Base-by-base conservation (phyloP, 202 grass and related monocot genomes). In the Schoenoplectus tabernaemontani region DNA sequence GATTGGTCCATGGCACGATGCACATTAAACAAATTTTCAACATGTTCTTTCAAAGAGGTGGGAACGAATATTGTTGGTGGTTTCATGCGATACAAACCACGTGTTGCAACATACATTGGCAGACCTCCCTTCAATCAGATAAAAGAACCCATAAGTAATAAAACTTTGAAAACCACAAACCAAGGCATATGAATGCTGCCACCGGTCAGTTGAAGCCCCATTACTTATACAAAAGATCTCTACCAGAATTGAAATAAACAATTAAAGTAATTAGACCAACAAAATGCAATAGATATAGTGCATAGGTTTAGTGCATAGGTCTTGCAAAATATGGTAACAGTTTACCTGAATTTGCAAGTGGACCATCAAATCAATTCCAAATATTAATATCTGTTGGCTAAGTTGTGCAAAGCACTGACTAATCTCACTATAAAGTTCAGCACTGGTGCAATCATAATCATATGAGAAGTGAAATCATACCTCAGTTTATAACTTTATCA, bases 91-190 rank as follows among this genome's bases (percentile, higher is more conserved):
- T 92, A 98, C 24, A 98, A 81, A 7, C 89, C 95, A n/a, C 95
- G 87, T 67, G 95, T 98, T 73, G 95, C 95, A 43, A 98, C 95
- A 84, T 98, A 98, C 91, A 98, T 94, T 68, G 95, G 91, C 2
- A 98, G 86, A 20, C 95, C 95, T 62, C 91, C 95, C 87, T 89
- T 67, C 32, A 58, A 85, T 70, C 50, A 78, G 30, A 73, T 19
- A 56, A 81, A 70, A 70, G 19, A n/a, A 77, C 41, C 13, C 16
- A 26, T 41, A 15, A 39, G 12, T 3, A 78, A 37, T 22, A 59
- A 33, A 76, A 60, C 36, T 23, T n/a, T 17, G 23, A 57, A 78
- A 78, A 19, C 19, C 30, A 77, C 24, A 76, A 50, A 53, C 50
- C 20, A 58, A 36, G 47, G 22, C 17, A 59, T 22, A 57, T 37